Conservation (phyloP, 2,329 filamentous ascomycete species). For the Xylariaceae sp. region DNA sequence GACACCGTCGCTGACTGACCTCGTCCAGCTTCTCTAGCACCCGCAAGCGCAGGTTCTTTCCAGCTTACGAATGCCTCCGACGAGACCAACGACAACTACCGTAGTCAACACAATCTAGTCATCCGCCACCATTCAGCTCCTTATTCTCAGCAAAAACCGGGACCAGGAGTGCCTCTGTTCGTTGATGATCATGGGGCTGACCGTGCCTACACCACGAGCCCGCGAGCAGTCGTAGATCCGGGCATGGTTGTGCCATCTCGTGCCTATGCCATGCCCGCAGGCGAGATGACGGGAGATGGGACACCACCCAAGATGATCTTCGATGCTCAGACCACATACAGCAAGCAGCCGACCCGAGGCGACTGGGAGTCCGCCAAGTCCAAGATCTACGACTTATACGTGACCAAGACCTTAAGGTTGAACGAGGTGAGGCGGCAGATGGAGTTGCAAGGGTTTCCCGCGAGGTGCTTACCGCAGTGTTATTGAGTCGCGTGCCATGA, state of each 20-base stretch:
- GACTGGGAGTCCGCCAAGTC: constrained; percentile 3
- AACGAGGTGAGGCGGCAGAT: constrained; percentile 1
- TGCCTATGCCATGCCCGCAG: background rate
- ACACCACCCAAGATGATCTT: background rate
- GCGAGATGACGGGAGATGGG: background rate
- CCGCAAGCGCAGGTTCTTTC: no score
- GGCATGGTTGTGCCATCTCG: no score
- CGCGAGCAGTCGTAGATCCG: background rate
- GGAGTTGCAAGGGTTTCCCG: constrained; percentile 3
- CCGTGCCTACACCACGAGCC: background rate
- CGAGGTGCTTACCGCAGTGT: background rate
- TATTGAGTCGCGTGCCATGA: no score
- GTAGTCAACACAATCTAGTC: no score
- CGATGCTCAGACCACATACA: background rate
- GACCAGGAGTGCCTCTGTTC: no score
- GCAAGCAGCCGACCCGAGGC: background rate
- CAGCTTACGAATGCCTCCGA: no score
- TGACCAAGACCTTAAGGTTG: background rate
- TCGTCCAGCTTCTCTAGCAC: no score
- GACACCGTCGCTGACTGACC: no score
- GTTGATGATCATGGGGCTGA: no score
- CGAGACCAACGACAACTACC: no score
- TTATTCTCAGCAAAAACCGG: no score
- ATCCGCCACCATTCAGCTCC: no score
- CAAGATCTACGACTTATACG: constrained; percentile 1